Conservation (phyloP, 78 protist genomes). For the Planoprotostelium fungivorum region DNA sequence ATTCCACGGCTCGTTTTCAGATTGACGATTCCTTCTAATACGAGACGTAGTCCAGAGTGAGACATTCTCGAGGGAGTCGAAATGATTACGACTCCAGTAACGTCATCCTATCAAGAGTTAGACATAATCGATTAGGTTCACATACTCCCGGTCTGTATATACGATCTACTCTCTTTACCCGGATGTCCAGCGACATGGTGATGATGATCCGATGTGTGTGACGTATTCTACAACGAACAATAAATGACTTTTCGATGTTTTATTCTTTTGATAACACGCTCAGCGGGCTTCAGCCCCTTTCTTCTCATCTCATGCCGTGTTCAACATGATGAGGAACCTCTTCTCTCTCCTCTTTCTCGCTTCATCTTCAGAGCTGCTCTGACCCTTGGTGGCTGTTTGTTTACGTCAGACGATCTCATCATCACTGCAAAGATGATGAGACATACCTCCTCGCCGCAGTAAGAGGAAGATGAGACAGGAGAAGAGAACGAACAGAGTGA, state of each 20-base stretch:
- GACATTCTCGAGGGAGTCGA: neutral
- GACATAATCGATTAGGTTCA: neutral
- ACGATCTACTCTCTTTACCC: neutral
- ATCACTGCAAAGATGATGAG: neutral
- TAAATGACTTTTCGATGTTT: too few relatives aligned
- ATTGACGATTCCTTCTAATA: neutral
- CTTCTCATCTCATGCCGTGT: neutral
- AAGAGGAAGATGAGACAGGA: neutral
- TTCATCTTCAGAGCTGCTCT: too few relatives aligned
- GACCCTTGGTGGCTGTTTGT: neutral
- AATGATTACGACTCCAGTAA: neutral
- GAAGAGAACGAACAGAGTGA: neutral
- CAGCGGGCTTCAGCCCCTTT: too few relatives aligned
- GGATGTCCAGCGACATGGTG: neutral
- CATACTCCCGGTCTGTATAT: neutral
- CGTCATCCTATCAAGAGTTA: neutral
- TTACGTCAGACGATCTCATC: neutral
- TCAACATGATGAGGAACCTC: neutral
- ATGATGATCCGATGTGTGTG: too few relatives aligned
- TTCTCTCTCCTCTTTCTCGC: neutral
- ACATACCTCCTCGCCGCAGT: neutral
- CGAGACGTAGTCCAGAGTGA: neutral
- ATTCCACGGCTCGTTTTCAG: neutral
- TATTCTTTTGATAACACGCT: too few relatives aligned
- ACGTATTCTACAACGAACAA: too few relatives aligned